phyloP scores from a whole-genome alignment of 805 yeast species.

The Diddensiella caesifluorescens region DNA sequence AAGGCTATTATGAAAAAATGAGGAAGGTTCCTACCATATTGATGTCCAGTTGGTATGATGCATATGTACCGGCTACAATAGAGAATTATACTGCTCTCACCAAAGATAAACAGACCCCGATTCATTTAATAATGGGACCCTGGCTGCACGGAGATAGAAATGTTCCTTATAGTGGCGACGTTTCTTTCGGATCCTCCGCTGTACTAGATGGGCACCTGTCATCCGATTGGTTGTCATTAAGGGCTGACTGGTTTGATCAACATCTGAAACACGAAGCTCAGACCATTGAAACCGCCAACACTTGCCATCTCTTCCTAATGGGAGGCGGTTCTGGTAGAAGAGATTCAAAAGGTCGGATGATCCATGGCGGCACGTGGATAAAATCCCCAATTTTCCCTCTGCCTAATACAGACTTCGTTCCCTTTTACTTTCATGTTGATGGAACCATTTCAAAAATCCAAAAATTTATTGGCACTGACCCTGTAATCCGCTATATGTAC shows the following conservation, averaged over 20 bases:
- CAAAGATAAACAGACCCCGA: neutral
- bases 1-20: conserved; percentile 7
- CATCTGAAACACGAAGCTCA: neutral
- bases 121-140: conserved; percentile 10
- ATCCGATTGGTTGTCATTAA: conserved; percentile 6
- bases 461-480: neutral
- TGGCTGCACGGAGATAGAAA: conserved; percentile 9
- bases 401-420: neutral
- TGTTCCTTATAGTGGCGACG: conserved; percentile 7
- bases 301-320: conserved; percentile 9
- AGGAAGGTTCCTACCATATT: conserved; percentile 5
- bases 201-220: conserved; percentile 7
- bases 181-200: conserved; percentile 6
- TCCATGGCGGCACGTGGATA: conserved; percentile 10
- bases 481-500: neutral
- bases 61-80: conserved; percentile 8
- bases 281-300: neutral
- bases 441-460: neutral
- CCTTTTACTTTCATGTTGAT: neutral
- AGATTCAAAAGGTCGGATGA: conserved; percentile 4
- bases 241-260: conserved; percentile 5
- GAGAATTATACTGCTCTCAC: conserved; percentile 4
- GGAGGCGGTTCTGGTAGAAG: conserved; percentile 6
- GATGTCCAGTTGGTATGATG: conserved; percentile 11
- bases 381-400: neutral